Conservation (phyloP, 352 stramenopile species). For the Pythium oligandrum region DNA sequence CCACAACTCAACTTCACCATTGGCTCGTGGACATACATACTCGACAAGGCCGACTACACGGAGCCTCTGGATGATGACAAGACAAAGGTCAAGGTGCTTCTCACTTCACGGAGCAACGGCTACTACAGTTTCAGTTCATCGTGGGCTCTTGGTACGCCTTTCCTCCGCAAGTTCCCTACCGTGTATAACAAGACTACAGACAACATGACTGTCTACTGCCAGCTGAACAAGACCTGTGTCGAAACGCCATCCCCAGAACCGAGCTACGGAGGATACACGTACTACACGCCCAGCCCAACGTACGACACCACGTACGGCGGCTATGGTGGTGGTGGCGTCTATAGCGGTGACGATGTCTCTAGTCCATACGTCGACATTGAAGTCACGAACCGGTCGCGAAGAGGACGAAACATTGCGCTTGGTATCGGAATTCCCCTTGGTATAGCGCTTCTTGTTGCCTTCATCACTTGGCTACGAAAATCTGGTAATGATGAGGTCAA, state of each 20-base stretch:
- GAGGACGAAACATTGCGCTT: too few relatives aligned
- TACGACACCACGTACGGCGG: too few relatives aligned
- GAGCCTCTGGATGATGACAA: conserved; percentile 1
- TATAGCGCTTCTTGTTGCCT: too few relatives aligned
- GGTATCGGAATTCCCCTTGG: too few relatives aligned
- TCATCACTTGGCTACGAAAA: too few relatives aligned
- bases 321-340: too few relatives aligned
- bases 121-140: conserved; percentile 21
- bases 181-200: conserved; percentile 47
- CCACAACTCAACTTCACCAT: conserved; percentile 50
- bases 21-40: conserved; percentile 46
- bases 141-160: conserved; percentile 73
- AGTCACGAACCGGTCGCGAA: too few relatives aligned
- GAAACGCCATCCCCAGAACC: background rate
- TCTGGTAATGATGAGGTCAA: too few relatives aligned
- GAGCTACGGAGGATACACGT: too few relatives aligned
- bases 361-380: too few relatives aligned
- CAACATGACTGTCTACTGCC: conserved; percentile 62
- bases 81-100: conserved; percentile 19
- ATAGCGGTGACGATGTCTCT: too few relatives aligned
- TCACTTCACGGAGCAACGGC: conserved; percentile 17
- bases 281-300: too few relatives aligned
- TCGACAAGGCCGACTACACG: conserved; percentile 58
- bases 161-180: conserved; percentile 70
- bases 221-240: conserved; percentile 26